Conservation (phyloP, 331 rosid genomes). For the Quercus lobata region DNA sequence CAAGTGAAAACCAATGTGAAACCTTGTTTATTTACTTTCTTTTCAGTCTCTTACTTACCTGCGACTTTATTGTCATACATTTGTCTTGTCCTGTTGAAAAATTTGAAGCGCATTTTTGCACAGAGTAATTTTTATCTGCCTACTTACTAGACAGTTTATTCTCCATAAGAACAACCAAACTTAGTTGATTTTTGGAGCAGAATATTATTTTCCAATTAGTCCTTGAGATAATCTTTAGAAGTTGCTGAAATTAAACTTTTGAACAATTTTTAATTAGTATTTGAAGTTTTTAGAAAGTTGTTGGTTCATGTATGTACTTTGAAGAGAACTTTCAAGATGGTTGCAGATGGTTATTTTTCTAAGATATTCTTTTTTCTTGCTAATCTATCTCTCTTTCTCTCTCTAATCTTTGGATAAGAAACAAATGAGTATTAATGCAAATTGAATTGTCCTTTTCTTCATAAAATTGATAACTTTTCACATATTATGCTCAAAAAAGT, state of each 20-base stretch:
- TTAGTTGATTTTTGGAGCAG: not conserved
- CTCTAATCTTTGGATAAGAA: not conserved
- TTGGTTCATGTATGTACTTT: not conserved
- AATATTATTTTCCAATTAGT: not conserved
- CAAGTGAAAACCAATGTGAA: slow-evolving; percentile 16
- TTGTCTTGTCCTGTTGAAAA: not conserved
- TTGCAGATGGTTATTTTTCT: not conserved
- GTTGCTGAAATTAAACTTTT: not conserved
- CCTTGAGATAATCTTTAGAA: not conserved
- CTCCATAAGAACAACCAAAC: not conserved
- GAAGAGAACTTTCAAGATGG: not conserved
- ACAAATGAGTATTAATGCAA: not conserved
- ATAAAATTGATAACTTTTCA: not conserved
- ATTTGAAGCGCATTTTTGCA: not conserved
- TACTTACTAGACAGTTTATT: not conserved
- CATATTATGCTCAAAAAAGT: slow-evolving; percentile 9
- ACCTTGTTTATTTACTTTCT: slow-evolving; percentile 2
- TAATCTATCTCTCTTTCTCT: not conserved
- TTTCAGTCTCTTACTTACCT: not conserved
- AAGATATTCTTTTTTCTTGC: not conserved
- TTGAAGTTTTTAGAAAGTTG: not conserved
- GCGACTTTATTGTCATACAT: not conserved
- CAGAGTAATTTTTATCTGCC: not conserved
- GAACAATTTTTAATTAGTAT: not conserved
- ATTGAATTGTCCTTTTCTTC: not conserved